These are phyloP conservation scores for Aspergillus campestris DNA, from an alignment of 495 filamentous ascomycete genomes.

Conservation along the genomic window DNA sequence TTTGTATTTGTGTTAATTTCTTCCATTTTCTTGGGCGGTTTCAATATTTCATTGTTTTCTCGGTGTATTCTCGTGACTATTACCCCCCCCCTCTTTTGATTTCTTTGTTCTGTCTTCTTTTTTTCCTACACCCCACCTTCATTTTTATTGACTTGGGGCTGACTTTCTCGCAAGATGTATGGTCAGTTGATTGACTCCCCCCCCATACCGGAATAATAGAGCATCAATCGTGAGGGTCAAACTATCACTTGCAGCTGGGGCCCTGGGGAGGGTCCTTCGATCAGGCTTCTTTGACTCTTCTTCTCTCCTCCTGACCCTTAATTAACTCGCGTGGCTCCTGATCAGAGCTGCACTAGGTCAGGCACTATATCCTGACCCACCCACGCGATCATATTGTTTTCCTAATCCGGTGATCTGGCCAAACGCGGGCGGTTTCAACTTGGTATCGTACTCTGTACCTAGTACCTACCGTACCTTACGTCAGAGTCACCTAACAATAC, in stretches of 20 bases:
- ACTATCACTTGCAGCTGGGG: constrained; percentile 16
- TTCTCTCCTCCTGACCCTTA: neutral
- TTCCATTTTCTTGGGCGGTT: neutral
- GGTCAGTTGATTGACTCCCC: too few species aligned
- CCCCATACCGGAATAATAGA: neutral
- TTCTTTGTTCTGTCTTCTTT: neutral
- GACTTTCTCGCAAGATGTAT: too few species aligned
- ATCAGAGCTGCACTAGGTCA: constrained; percentile 15
- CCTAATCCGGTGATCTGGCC: constrained; percentile 1
- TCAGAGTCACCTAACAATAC: too few species aligned
- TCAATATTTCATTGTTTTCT: neutral
- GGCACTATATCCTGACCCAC: constrained; percentile 16
- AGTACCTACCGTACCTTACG: too few species aligned
- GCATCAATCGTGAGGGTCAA: constrained; percentile 8
- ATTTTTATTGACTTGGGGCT: too few species aligned
- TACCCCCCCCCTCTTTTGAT: neutral
- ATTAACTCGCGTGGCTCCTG: constrained; percentile 18
- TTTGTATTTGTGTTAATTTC: neutral
- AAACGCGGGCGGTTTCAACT: too few species aligned
- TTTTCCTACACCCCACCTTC: neutral
- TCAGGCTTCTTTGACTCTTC: constrained; percentile 11
- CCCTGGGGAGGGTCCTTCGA: constrained; percentile 9
- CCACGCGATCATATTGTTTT: constrained; percentile 5
- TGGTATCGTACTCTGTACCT: too few species aligned
- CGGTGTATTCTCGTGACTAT: neutral